Conservation (phyloP, 148 eudicot species). For the Limonium bicolor region DNA sequence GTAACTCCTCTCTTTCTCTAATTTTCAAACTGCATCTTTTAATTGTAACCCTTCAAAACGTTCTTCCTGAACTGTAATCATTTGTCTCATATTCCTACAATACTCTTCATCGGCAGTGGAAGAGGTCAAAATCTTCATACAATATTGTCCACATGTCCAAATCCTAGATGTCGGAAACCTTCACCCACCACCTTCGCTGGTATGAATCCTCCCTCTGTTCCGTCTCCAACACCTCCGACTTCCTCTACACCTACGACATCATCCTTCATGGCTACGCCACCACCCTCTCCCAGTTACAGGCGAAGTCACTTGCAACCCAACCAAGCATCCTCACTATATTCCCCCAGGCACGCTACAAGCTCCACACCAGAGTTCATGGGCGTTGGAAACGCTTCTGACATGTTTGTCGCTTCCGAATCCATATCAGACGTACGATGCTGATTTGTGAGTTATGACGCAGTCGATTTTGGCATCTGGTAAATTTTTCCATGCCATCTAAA, state of each 20-base stretch:
- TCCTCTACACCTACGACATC: slow-evolving; percentile 36
- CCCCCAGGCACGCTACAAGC: slow-evolving; percentile 33
- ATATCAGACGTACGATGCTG: slow-evolving; percentile 31
- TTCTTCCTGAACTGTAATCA: too few species aligned
- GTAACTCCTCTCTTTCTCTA: too few species aligned
- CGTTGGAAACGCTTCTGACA: slow-evolving; percentile 15
- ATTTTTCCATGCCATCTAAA: too few species aligned
- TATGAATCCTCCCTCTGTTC: slow-evolving; percentile 33
- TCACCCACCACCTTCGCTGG: slow-evolving; percentile 26
- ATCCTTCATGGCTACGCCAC: slow-evolving; percentile 42
- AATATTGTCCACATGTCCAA: slow-evolving; percentile 45
- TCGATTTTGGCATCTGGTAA: too few species aligned
- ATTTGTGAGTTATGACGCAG: too few species aligned
- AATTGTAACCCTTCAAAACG: too few species aligned
- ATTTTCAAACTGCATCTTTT: too few species aligned
- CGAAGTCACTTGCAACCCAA: slow-evolving; percentile 13
- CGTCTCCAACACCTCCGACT: slow-evolving; percentile 39
- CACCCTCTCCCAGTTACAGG: slow-evolving; percentile 22
- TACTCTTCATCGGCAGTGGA: too few species aligned
- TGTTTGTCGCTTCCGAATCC: slow-evolving; percentile 15
- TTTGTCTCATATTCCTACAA: too few species aligned
- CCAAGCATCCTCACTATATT: slow-evolving; percentile 32
- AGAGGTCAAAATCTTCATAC: slow-evolving; percentile 15
- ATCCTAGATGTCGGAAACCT: slow-evolving; percentile 28
- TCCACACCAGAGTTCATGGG: slow-evolving; percentile 51